These are phyloP conservation scores for Aspergillus cristatus DNA, from an alignment of 495 filamentous ascomycete genomes.

Conservation along the genomic window DNA sequence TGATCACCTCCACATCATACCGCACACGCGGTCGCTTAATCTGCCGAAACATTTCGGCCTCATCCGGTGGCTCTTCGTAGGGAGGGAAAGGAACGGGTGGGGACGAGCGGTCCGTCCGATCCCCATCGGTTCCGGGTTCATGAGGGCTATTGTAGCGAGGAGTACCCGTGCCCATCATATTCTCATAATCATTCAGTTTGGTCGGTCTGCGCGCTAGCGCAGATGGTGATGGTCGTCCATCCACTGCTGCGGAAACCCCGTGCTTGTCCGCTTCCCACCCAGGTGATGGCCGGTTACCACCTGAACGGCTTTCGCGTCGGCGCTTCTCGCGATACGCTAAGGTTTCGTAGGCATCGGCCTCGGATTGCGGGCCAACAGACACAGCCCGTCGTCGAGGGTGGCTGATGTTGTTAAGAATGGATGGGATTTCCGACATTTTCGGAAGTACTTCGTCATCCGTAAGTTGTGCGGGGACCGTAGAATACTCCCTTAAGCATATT, in stretches of 20 bases:
- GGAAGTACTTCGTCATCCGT: slow-evolving; percentile 84
- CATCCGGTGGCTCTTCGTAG: slow-evolving; percentile 42
- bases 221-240: slow-evolving; percentile 1
- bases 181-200: slow-evolving; percentile 53
- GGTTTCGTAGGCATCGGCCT: slow-evolving; percentile 92
- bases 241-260: slow-evolving; percentile 8
- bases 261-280: slow-evolving; percentile 9
- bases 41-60: slow-evolving; percentile 75
- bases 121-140: slow-evolving; percentile 15
- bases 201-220: slow-evolving; percentile 22
- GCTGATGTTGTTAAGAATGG: slow-evolving; percentile 66
- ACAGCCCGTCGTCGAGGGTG: slow-evolving; percentile 74
- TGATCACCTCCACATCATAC: slow-evolving; percentile 96
- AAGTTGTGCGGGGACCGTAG: slow-evolving; percentile 65
- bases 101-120: slow-evolving; percentile 8
- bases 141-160: slow-evolving; percentile 8
- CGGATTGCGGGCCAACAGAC: slow-evolving; percentile 88
- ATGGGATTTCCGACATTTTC: slow-evolving; percentile 71
- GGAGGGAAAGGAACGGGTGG: slow-evolving; percentile 25
- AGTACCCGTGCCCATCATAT: slow-evolving; percentile 57
- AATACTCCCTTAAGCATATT: slow-evolving; percentile 55
- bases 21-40: slow-evolving; percentile 81
- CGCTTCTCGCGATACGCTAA: slow-evolving; percentile 83
- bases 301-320: slow-evolving; percentile 61
- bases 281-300: slow-evolving; percentile 18